phyloP scores from a whole-genome alignment of 768 basidiomycete species.

The Auricularia sp. region DNA sequence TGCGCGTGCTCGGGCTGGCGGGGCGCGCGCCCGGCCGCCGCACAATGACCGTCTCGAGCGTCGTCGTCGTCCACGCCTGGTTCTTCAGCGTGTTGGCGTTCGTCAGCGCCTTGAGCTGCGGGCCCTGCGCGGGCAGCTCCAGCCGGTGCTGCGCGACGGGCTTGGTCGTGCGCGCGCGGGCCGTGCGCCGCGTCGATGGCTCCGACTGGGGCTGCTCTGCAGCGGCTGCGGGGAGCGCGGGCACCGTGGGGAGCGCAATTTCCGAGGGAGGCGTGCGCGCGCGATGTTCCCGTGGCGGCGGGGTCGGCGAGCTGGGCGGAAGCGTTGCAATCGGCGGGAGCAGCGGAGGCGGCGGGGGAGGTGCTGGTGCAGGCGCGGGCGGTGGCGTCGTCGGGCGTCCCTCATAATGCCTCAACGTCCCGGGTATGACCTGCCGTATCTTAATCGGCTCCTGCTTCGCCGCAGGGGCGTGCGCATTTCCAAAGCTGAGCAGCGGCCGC shows the following conservation, averaged over 20 bases:
- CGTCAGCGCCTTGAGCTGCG: slow-evolving; percentile 51
- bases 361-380: not conserved
- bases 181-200: slow-evolving; percentile 10
- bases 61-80: slow-evolving; percentile 51
- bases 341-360: not conserved
- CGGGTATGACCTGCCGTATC: not conserved
- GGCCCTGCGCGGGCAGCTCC: slow-evolving; percentile 37
- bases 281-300: not conserved
- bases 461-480: not conserved
- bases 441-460: not conserved
- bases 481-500: not conserved
- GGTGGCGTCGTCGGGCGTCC: not conserved
- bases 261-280: not conserved
- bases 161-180: slow-evolving; percentile 18
- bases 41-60: slow-evolving; percentile 61
- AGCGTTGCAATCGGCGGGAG: not conserved
- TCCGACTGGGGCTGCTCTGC: not conserved
- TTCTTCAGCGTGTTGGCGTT: slow-evolving; percentile 63
- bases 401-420: not conserved
- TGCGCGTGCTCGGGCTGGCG: slow-evolving; percentile 69
- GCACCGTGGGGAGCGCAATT: not conserved
- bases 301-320: not conserved
- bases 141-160: not conserved
- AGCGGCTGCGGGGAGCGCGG: not conserved
- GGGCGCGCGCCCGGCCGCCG: slow-evolving; percentile 61